Base-by-base conservation (phyloP, 495 filamentous ascomycete genomes). In the Cercophora samala region DNA sequence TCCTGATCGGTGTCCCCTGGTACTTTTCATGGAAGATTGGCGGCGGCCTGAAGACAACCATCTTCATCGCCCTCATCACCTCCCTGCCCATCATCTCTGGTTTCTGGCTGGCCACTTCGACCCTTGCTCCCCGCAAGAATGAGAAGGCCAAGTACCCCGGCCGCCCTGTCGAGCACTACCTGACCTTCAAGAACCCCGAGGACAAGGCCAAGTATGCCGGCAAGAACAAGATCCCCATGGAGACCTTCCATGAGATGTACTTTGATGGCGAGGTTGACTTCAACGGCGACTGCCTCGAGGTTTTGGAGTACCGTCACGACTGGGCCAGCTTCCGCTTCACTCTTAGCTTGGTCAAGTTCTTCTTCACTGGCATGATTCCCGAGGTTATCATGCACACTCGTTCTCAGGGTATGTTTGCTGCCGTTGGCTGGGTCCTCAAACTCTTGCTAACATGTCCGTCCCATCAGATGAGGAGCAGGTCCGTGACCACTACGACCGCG, bases 171-270 rank as follows among this genome's bases (percentile, higher is more conserved):
- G 91, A 95, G 77, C 84, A 91, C 78, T 96, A 96, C 77, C 84
- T 96, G 69, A 87, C 85, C 53, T 96, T 96, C 84, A 90, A 92
- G 81, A 90, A 88, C 67, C 83, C 87, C 66, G 84, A 83, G 62
- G 90, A 96, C 76, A 79, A 84, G 70, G 76, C 82, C 66, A 91
- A 87, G 77, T 96, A 91, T 80, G 80, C 83, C 72, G 92, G 92
- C 76, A 82, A 81, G 72, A 91, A 84, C 81, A 92, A 90, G 79
- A 93, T 96, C 67, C 89, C 92, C 60, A 87, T 95, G 84, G 85
- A 91, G 80, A 93, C 90, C 56, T 96, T 96, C 81, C 86, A 92
- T 68, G 91, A 95, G 77, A 93, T 89, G 89, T 95, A 93, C 82
- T 93, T 95, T 74, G 88, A 91, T 71, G 89, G 90, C 63, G 85